Base-by-base conservation (phyloP, 306 rosid genomes). In the Morella rubra region DNA sequence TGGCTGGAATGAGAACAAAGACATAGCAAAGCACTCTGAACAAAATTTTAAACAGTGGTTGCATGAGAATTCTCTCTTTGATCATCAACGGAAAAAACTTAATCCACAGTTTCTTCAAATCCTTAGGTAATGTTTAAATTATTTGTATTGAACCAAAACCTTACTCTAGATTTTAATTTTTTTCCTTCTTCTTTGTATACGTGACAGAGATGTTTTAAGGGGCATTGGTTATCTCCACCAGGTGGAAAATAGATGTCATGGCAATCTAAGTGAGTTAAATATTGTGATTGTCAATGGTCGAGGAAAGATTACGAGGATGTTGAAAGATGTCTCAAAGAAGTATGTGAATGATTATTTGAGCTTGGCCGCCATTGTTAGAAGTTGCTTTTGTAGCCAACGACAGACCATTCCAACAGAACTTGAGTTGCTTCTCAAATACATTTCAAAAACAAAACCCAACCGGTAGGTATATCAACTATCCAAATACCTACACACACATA, bases 101-200 rank as follows among this genome's bases (percentile, higher is more conserved):
- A 65, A 41, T 65, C 71, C 50, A 4, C 50, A 65, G 20, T 65
- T 42, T 65, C 71, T 65, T n/a, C 71, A 65, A 42, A 65, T 65
- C n/a, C 71, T 65, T 4, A 42, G 71, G 71, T 65, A 65, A 65
- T 4, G 5, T 8, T 41, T 41, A 11, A 18, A 6, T 40, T 65
- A 22, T 65, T 65, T 65, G 49, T 18, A 47, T 65, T 65, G 32
- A 24, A 15, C 18, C 15, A 8, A 65, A 16, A 16, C 49, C 70
- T 40, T 15, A 1, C 41, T 64, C 42, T n/a, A 42, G 71, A 65
- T 42, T 42, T 10, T 42, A n/a, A 65, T 11, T 42, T 8, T 42
- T 4, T 27, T 27, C 1, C 32, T 27, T 27, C 32, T 65, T n/a
- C n/a, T 22, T 42, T n/a, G 0, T 8, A 24, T 8, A 8, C 16